These are phyloP conservation scores for Thraustochytrium sp. DNA, from an alignment of 352 stramenopile species.

Conservation along the genomic window DNA sequence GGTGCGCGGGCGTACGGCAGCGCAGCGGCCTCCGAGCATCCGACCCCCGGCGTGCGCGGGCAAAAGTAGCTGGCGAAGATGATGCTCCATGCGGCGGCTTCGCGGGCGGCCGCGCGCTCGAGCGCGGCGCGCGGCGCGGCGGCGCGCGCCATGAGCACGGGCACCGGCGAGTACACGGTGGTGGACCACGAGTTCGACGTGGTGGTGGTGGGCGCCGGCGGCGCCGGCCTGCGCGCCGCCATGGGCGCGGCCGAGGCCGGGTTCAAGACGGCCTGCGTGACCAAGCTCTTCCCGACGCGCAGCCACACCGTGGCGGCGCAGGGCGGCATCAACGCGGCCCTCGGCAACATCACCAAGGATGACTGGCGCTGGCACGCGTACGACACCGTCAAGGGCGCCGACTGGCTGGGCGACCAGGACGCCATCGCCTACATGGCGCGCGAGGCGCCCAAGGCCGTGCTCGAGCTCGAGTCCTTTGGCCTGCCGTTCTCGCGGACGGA, in stretches of 20 bases:
- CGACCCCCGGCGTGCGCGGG: too few species aligned
- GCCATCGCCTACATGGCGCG: slow-evolving; percentile 97
- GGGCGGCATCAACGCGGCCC: slow-evolving; percentile 91
- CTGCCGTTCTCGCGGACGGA: slow-evolving; percentile 92
- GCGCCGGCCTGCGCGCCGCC: slow-evolving; percentile 80
- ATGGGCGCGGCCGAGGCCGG: slow-evolving; percentile 84
- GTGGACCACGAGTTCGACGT: slow-evolving; percentile 94
- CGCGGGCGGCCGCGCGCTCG: background rate
- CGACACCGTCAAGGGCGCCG: slow-evolving; percentile 92
- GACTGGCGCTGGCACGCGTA: slow-evolving; percentile 96
- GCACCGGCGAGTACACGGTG: slow-evolving; percentile 45
- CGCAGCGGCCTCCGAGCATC: background rate
- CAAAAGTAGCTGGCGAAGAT: background rate
- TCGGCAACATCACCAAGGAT: slow-evolving; percentile 93
- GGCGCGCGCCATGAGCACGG: background rate
- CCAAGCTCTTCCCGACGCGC: slow-evolving; percentile 93
- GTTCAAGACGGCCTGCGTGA: slow-evolving; percentile 94
- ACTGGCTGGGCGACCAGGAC: slow-evolving; percentile 96
- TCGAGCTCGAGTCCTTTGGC: slow-evolving; percentile 91
- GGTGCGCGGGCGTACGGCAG: background rate
- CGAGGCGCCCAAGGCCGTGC: slow-evolving; percentile 60
- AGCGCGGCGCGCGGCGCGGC: background rate
- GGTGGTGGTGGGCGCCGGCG: slow-evolving; percentile 88
- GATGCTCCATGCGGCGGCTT: background rate
- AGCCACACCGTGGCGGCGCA: slow-evolving; percentile 93